These are phyloP conservation scores for Sporothrix phasma DNA, from an alignment of 2,329 filamentous ascomycete genomes.

Conservation along the genomic window DNA sequence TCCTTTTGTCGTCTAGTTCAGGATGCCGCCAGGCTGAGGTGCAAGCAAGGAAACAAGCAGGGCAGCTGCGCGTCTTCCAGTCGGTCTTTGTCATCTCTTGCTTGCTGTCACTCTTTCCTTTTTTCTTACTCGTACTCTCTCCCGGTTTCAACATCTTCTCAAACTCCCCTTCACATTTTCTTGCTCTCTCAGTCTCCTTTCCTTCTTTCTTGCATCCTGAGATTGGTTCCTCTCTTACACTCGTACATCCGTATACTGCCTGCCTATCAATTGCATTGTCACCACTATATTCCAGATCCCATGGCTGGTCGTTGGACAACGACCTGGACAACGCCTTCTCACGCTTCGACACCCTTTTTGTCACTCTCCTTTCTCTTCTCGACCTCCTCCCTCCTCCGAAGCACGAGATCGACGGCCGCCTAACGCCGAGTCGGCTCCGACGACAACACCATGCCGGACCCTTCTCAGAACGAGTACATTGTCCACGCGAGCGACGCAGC, in stretches of 20 bases:
- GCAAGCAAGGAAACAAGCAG: background rate
- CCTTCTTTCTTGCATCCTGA: background rate
- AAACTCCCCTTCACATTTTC: background rate
- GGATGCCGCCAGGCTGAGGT: too few relatives aligned
- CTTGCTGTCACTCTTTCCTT: background rate
- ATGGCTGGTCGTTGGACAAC: background rate
- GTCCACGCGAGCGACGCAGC: background rate
- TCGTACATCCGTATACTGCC: too few relatives aligned
- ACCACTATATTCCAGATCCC: background rate
- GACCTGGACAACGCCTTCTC: too few relatives aligned
- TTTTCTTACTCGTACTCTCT: background rate
- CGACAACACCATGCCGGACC: background rate
- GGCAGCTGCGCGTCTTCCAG: background rate
- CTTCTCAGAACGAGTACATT: background rate
- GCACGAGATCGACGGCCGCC: background rate
- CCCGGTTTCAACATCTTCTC: background rate
- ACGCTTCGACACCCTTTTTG: too few relatives aligned
- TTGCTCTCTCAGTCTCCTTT: background rate
- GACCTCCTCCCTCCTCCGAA: background rate
- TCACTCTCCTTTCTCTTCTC: background rate
- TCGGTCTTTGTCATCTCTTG: background rate
- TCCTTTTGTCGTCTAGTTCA: background rate
- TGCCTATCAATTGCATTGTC: background rate
- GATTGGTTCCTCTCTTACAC: too few relatives aligned
- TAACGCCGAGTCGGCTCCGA: slow-evolving; percentile 8